Evolutionary conservation across 768 basidiomycete species (phyloP).

Genomic region (Hirschioporus abietinus): DNA sequence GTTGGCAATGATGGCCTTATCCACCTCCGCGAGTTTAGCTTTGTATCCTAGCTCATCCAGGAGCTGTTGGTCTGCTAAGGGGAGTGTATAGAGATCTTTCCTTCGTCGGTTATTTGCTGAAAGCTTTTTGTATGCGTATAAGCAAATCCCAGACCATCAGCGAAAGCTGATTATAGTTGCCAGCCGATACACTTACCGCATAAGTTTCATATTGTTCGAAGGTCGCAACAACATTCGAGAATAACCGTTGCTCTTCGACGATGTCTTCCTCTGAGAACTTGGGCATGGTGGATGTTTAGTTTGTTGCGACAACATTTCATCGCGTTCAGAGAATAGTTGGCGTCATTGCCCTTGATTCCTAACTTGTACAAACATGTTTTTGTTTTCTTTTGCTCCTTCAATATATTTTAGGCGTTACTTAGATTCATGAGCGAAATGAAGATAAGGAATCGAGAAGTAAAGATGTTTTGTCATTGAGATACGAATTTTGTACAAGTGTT

Average conservation of each 20-base stretch:
- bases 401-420: too few species aligned
- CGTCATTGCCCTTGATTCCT: background rate
- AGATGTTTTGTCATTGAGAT: background rate
- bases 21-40: conserved; percentile 72
- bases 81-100: conserved; percentile 71
- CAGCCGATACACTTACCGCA: conserved; percentile 45
- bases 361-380: background rate
- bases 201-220: conserved; percentile 74
- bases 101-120: conserved; percentile 61
- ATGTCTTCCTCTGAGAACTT: conserved; percentile 26
- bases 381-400: too few species aligned
- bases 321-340: too few species aligned
- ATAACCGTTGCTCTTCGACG: conserved; percentile 62
- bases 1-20: conserved; percentile 76
- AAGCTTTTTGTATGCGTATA: conserved; percentile 31
- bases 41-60: conserved; percentile 69
- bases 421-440: too few species aligned
- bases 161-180: background rate
- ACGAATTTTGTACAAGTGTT: background rate
- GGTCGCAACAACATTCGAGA: conserved; percentile 67
- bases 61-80: conserved; percentile 62
- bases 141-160: conserved; percentile 2
- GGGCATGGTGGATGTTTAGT: conserved; percentile 13
- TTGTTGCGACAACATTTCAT: too few species aligned
- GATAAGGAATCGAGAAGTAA: too few species aligned